Evolutionary conservation across 306 rosid genomes (phyloP), one percentile per base, ranked within the genome.

Genomic region (Hippophae gyantsensis): DNA sequence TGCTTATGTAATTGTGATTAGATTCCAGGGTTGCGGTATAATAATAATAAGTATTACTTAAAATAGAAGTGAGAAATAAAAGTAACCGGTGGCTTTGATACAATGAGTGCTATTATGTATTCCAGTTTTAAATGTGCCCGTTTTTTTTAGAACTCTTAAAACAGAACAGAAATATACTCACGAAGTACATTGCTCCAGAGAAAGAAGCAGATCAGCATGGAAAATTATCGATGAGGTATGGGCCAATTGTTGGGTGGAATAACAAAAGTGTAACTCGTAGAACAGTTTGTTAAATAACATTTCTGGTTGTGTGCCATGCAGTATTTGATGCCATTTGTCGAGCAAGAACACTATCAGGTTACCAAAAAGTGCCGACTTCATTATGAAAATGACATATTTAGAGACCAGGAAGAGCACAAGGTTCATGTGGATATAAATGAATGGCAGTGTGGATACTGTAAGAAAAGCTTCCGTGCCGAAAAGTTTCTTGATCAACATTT

Each of bases 371-470:
- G 99, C 71, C 81, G 79, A 70, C 84, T 92, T 71, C 93, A 82
- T 81, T 87, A 84, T 6, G 74, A 76, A 69, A 85, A 83, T 54
- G 96, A 92, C 73, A 72, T 92, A 51, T 92, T 78, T 76, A 78
- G 85, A 69, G 88, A 85, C 75, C 99, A 92, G 82, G 99, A 92
- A 72, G 86, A 78, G 77, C 86, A 92, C 78, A 92, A 82, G 77
- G 72, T 85, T 69, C 81, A 65, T 74, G 10, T 83, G 42, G 93
- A 92, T 70, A 68, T 69, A 71, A 58, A 78, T 25, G 96, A 92
- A 52, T 92, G 99, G 99, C 89, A 61, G 61, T 92, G 99, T 68
- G 96, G 95, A 71, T 92, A 81, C 83, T 92, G 99, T 76, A 86
- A 74, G 79, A 92, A 92, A 80, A 83, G 89, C 79, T 92, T 92